Base-by-base conservation (phyloP, 495 filamentous ascomycete species). In the Neurospora sp. region DNA sequence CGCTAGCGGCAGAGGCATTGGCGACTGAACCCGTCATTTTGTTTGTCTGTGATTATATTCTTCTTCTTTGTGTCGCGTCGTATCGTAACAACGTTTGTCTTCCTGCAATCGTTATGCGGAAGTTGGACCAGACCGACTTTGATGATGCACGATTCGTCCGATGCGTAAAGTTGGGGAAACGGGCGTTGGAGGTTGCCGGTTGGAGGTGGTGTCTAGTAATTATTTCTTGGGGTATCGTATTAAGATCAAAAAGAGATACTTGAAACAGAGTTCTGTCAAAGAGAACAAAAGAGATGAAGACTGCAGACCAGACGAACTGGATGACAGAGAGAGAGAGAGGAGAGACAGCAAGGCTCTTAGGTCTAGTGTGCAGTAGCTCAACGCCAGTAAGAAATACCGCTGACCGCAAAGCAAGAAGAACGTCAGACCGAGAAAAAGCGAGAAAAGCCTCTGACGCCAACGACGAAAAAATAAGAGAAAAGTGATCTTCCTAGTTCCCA, bases 1-100 rank as follows among this genome's bases (percentile, higher is more conserved):
- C 79, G 76, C 77, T 80, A 71, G 61, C 68, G 14, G 73, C 41
- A 16, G 48, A 73, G 38, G 65, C 45, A 69, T 61, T 69, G 38
- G 72, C 39, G 48, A 70, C 42, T 71, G 42, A 40, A 20, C 68
- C 73, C 8, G 73, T 73, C 73, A 75, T 75, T 37, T 65, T 65
- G 53, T 35, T 65, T 65, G 27, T 35, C 4, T 65, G 27, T 59
- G 14, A 65, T 65, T 65, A 65, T 65, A 31, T 45, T 8, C 17
- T 48, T 48, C n/a, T 31, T 61, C 27, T 61, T 61, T 17, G 53
- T 35, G 22, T 37, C 14, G 53, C 53, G 53, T 17, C 6, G 53
- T 65, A 65, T 65, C 53, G 12, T 35, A 20, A 31, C 5, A 16
- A 12, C 16, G 10, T 61, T 14, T 16, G 6, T 44, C 16, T 53